phyloP scores from a whole-genome alignment of 2,329 filamentous ascomycete genomes.

The Trichoderma polysporum region DNA sequence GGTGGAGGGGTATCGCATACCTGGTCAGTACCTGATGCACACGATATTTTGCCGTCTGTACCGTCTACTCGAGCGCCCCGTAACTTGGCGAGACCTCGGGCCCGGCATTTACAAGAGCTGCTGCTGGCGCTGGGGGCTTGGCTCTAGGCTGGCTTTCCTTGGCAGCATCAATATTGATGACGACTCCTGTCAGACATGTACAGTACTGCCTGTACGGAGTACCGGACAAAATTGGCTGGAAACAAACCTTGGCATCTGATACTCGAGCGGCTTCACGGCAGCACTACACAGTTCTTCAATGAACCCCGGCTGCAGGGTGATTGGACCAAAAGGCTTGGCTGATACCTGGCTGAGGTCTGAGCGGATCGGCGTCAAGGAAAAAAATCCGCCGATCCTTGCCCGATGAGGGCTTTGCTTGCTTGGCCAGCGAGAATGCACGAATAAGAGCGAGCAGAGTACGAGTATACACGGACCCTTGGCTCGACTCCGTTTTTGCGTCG shows the following conservation, averaged over 20 bases:
- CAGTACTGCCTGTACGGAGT: too few relatives aligned
- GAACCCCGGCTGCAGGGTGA: constrained; percentile 1
- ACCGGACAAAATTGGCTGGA: neutral
- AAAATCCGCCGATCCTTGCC: neutral
- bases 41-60: neutral
- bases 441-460: neutral
- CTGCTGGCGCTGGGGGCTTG: neutral
- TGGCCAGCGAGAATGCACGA: neutral
- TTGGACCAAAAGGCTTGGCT: neutral
- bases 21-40: neutral
- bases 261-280: constrained; percentile 9
- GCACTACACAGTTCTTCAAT: neutral
- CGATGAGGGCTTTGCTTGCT: neutral
- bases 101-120: neutral
- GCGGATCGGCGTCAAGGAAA: neutral
- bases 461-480: neutral
- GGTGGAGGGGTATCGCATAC: constrained; percentile 1
- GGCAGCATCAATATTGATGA: neutral
- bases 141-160: neutral
- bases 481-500: neutral
- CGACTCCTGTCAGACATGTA: neutral
- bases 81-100: neutral
- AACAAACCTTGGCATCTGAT: neutral
- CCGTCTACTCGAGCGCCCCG: neutral
- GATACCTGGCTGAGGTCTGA: neutral